Evolutionary conservation across 257 asterid species (phyloP), one percentile per base, ranked within the genome.

Genomic region (Osmanthus fragrans): DNA sequence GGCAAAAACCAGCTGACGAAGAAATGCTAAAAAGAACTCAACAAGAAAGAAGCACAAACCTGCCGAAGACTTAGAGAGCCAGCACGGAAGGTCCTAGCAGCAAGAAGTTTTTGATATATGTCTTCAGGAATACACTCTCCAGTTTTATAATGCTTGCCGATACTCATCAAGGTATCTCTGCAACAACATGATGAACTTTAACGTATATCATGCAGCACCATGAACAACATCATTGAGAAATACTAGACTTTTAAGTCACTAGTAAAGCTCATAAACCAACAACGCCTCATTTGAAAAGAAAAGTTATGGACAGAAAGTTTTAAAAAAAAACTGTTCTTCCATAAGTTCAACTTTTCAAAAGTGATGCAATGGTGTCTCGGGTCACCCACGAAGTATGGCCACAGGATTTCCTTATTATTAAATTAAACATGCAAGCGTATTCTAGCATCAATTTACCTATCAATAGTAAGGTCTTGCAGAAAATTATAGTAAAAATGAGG

Each of bases 1-100:
- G 18, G 5, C 16, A 25, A 21, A 58, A 7, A 21, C 67, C 67
- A 58, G 32, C 13, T 58, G 32, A 58, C 21, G 32, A 58, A n/a
- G 33, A 60, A 2, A 66, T 3, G 71, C 81, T n/a, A 25, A 70
- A 68, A 49, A 60, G 45, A 73, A 56, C 2, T 54, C 18, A 16
- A 49, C 15, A 33, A 51, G 70, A 80, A 77, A 29, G 23, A 73
- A 49, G 78, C 67, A 40, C 88, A 70, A 67, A 93, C 99, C 98
- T 95, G 99, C 80, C 98, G 92, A 77, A 96, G 99, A 84, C 96
- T 93, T 37, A 80, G 60, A 80, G 99, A 88, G 75, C 99, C 99
- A 71, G 99, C 98, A 82, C 97, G 98, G 86, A 87, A 96, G 63
- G 99, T 96, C 87, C 97, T 90, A 21, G 99, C 98, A 77, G 98